Conservation (phyloP, 2,329 filamentous ascomycete species). For the Venturiaceae sp. region DNA sequence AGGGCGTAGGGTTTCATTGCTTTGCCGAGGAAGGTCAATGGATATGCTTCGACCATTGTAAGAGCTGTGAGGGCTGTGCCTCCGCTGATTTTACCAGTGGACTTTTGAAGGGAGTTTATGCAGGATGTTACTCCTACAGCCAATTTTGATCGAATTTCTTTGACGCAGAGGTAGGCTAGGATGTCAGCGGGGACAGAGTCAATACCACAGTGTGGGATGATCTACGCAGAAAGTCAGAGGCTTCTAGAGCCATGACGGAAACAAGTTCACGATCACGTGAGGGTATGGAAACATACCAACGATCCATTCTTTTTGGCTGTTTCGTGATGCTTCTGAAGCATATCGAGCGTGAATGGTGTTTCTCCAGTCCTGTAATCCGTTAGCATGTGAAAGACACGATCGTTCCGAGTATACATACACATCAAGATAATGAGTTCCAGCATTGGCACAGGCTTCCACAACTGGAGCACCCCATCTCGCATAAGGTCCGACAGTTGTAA, state of each 20-base stretch:
- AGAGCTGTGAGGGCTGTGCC: conserved; percentile 58
- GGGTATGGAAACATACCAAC: conserved; percentile 34
- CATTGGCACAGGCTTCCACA: conserved; percentile 53
- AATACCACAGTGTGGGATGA: conserved; percentile 51
- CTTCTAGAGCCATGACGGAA: too few species aligned
- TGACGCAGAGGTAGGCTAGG: conserved; percentile 40
- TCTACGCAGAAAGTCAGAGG: conserved; percentile 21
- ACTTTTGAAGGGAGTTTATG: conserved; percentile 41
- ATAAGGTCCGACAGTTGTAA: conserved; percentile 55
- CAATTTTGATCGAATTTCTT: conserved; percentile 41
- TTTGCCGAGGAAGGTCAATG: conserved; percentile 35
- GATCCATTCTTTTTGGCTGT: conserved; percentile 49
- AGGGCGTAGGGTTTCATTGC: conserved; percentile 42
- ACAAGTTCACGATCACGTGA: conserved; percentile 1
- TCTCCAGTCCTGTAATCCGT: conserved; percentile 44
- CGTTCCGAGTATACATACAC: conserved; percentile 27
- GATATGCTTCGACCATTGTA: conserved; percentile 39
- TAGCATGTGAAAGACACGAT: background rate
- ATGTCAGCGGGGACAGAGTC: conserved; percentile 54
- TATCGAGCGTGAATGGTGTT: conserved; percentile 52
- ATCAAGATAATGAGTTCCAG: conserved; percentile 60
- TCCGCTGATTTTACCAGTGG: conserved; percentile 41
- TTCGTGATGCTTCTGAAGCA: conserved; percentile 51
- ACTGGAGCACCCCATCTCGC: conserved; percentile 54
- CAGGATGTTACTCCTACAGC: conserved; percentile 41